phyloP scores from a whole-genome alignment of 495 filamentous ascomycete genomes.

The Xylaria palmicola region DNA sequence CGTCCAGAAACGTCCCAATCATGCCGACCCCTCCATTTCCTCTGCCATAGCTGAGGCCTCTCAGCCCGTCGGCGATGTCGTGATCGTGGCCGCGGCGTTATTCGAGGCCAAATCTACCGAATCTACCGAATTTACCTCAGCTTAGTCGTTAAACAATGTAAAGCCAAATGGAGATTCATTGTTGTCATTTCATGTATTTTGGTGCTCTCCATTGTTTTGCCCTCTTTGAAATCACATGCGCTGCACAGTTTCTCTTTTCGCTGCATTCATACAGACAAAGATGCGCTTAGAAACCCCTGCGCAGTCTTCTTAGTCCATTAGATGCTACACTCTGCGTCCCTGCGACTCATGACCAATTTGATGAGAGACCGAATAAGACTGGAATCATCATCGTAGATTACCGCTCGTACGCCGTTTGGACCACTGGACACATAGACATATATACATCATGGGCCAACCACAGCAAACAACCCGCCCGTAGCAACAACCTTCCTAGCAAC shows the following conservation, averaged over 20 bases:
- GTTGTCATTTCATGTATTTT: background rate
- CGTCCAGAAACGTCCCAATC: background rate
- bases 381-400: background rate
- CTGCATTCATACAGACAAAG: background rate
- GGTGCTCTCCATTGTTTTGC: background rate
- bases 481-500: background rate
- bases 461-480: background rate
- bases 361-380: background rate
- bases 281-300: background rate
- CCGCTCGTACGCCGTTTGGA: background rate
- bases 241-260: background rate
- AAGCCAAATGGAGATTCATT: background rate
- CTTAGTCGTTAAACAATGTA: background rate
- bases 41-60: background rate
- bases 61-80: too few relatives aligned
- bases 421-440: background rate
- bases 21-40: background rate
- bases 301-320: background rate
- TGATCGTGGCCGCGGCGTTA: background rate
- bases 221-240: background rate
- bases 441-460: background rate
- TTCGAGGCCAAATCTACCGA: background rate
- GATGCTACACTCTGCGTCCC: background rate
- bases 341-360: too few relatives aligned
- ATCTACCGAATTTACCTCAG: background rate